phyloP scores from a whole-genome alignment of 2,329 filamentous ascomycete species.

The Penicillium janthinellum region DNA sequence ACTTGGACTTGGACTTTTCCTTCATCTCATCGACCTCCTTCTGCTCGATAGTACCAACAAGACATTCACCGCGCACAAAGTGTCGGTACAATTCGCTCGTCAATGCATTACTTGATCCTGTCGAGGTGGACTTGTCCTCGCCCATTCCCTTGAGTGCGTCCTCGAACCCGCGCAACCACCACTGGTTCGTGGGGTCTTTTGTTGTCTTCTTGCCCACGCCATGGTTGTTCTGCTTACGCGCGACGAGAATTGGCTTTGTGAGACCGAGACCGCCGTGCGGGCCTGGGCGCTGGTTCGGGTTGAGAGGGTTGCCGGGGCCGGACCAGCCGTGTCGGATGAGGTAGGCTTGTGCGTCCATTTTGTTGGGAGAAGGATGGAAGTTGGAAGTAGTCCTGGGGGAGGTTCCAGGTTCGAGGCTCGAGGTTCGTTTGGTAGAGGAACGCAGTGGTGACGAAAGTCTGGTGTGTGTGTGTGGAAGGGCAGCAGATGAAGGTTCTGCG shows the following conservation, averaged over 20 bases:
- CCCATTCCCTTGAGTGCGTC: conserved; percentile 78
- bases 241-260: conserved; percentile 77
- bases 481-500: neutral
- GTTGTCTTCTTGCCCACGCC: conserved; percentile 78
- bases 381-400: neutral
- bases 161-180: conserved; percentile 97
- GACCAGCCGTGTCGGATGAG: conserved; percentile 88
- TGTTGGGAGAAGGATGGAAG: neutral
- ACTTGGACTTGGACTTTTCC: conserved; percentile 15
- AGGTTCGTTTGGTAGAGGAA: neutral
- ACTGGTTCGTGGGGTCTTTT: conserved; percentile 71
- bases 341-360: conserved; percentile 82
- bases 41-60: conserved; percentile 66
- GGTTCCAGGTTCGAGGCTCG: too few relatives aligned
- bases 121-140: conserved; percentile 61
- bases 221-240: conserved; percentile 77
- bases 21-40: conserved; percentile 18
- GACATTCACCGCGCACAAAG: conserved; percentile 79
- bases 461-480: neutral
- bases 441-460: neutral
- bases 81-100: conserved; percentile 69
- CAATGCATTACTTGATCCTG: conserved; percentile 48
- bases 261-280: conserved; percentile 71
- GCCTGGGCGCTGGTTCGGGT: conserved; percentile 58
- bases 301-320: conserved; percentile 83